Conservation (phyloP, 176 grass and related monocot species). For the maize (Zea mays) region DNA sequence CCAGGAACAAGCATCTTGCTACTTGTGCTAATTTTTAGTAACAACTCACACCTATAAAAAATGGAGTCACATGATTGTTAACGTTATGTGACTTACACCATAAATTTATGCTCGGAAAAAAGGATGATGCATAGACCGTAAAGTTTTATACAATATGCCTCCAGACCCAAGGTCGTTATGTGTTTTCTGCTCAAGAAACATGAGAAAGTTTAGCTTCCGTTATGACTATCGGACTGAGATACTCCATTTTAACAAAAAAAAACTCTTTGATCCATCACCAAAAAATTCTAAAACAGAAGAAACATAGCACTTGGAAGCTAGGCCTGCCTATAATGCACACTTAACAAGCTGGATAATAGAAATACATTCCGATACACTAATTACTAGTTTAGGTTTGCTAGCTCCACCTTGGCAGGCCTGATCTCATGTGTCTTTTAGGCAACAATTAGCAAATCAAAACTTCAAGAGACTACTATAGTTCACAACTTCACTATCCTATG, state of each 20-base stretch:
- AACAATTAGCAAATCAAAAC: background rate
- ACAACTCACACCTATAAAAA: background rate
- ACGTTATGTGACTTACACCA: background rate
- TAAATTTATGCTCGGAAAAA: constrained; percentile 1
- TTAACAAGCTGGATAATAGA: background rate
- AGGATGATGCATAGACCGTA: background rate
- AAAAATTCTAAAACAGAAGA: background rate
- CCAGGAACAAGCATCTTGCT: background rate
- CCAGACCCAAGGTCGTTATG: background rate
- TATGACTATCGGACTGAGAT: background rate
- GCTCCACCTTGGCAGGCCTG: background rate
- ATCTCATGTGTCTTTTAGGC: background rate
- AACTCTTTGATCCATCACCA: background rate
- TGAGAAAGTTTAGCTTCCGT: background rate
- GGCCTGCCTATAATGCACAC: background rate
- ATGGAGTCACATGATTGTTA: background rate
- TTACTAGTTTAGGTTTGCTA: background rate
- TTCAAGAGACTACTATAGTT: background rate
- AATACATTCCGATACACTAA: background rate
- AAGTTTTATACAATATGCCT: background rate
- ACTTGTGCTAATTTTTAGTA: background rate
- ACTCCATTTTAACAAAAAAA: background rate
- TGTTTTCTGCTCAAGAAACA: background rate
- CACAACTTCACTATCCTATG: background rate
- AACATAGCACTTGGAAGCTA: background rate